Percentiles rank a stretch among this genome's conserved stretches.
Evolutionary conservation across 2,329 filamentous ascomycete genomes (phyloP).

Genomic region (Fusarium staphyleae): DNA sequence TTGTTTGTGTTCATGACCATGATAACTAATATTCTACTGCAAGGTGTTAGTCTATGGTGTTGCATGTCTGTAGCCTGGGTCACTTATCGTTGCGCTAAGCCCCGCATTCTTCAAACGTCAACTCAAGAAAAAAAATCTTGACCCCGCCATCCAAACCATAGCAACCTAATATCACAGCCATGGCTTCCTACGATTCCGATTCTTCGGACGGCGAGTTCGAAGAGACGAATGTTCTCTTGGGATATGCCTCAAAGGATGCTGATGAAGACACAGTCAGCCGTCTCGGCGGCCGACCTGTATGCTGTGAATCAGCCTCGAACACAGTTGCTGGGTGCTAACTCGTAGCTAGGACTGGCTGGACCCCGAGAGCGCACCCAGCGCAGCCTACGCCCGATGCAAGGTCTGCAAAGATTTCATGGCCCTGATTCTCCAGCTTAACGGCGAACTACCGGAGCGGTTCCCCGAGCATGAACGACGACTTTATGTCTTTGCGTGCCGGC

Average conservation of each 20-base stretch:
- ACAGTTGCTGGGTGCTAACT: conserved; percentile 27
- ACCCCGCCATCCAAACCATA: conserved; percentile 48
- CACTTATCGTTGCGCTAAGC: conserved; percentile 39
- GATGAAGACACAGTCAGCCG: conserved; percentile 86
- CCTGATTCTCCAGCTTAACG: conserved; percentile 89
- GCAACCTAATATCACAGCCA: conserved; percentile 46
- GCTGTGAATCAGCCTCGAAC: conserved; percentile 42
- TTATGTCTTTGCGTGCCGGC: conserved; percentile 84
- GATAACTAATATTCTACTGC: neutral
- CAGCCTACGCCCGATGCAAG: conserved; percentile 82
- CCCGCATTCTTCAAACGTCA: conserved; percentile 41
- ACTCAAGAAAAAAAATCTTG: conserved; percentile 48
- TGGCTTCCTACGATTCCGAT: conserved; percentile 87
- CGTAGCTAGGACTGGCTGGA: conserved; percentile 80
- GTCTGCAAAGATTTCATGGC: conserved; percentile 85
- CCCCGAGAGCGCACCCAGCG: conserved; percentile 72
- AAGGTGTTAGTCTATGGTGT: neutral
- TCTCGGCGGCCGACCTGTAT: conserved; percentile 85
- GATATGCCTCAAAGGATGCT: conserved; percentile 82
- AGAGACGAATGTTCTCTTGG: conserved; percentile 87
- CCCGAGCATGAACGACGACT: conserved; percentile 86
- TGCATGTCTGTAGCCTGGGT: neutral
- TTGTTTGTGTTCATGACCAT: neutral
- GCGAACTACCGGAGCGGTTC: conserved; percentile 85
- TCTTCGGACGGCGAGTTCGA: conserved; percentile 76